A percentile compares a stretch with the other conserved stretches of the same genome.
phyloP scores from a whole-genome alignment of 176 grass and related monocot species.

The Miscanthus lutarioriparius region DNA sequence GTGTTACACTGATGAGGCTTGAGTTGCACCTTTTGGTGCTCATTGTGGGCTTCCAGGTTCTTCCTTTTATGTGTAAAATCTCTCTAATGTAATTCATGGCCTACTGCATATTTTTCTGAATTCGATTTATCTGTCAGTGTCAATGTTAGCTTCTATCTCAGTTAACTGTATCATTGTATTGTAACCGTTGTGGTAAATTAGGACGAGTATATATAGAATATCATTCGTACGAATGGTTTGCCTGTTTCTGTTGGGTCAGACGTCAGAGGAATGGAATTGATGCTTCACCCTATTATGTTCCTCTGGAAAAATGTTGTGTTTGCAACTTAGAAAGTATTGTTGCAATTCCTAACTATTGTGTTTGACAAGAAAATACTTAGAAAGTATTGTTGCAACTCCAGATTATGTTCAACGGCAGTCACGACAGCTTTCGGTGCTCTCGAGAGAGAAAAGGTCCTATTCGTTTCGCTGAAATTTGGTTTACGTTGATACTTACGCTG shows the following conservation, averaged over 20 bases:
- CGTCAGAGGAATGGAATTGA: not conserved
- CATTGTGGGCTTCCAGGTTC: not conserved
- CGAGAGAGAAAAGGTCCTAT: too few relatives aligned
- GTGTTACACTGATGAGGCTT: conserved; percentile 19
- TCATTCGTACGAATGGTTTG: conserved; percentile 23
- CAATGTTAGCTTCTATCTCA: not conserved
- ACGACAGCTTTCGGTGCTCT: too few relatives aligned
- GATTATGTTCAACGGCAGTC: too few relatives aligned
- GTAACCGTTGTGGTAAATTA: not conserved
- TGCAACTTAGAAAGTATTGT: not conserved
- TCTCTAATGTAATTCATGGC: conserved; percentile 25
- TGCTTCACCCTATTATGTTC: not conserved
- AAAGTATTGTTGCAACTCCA: not conserved
- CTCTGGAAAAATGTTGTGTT: not conserved
- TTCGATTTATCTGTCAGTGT: not conserved
- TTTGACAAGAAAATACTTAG: not conserved
- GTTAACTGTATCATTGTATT: not conserved
- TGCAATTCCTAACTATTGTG: too few relatives aligned
- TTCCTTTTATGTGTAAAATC: conserved; percentile 34
- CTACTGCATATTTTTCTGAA: conserved; percentile 21
- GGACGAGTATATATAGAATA: not conserved
- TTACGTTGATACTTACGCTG: too few relatives aligned
- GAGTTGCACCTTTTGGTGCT: conserved; percentile 9
- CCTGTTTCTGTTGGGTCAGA: not conserved
- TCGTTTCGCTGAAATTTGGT: too few relatives aligned